Percentiles rank a stretch among this genome's conserved stretches.
Conservation (phyloP, 495 filamentous ascomycete species). For the Choiromyces venosus region DNA sequence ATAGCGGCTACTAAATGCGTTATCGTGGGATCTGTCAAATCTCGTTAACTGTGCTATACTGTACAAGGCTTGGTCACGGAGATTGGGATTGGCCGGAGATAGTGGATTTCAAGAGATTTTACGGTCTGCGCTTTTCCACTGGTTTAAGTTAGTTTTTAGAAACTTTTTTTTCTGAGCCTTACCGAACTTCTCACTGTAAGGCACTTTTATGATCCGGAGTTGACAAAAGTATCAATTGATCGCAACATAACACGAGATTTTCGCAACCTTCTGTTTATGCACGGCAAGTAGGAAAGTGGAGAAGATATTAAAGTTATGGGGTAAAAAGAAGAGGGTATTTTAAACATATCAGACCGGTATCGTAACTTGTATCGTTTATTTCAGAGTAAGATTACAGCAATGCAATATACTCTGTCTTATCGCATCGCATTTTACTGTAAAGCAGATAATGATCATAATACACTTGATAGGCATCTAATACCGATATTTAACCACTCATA, state of each 20-base stretch:
- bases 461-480: not conserved
- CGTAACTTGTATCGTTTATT: not conserved
- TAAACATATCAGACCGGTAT: not conserved
- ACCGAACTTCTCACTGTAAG: not conserved
- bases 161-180: not conserved
- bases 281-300: not conserved
- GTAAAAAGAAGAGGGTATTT: not conserved
- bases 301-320: not conserved
- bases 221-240: not conserved
- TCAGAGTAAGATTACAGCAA: not conserved
- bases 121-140: not conserved
- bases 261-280: not conserved
- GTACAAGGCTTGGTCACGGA: too few species aligned
- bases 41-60: too few species aligned
- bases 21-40: too few species aligned
- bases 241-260: not conserved
- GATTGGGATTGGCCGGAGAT: too few species aligned
- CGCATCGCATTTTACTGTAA: not conserved
- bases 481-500: not conserved
- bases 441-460: not conserved
- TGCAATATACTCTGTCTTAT: not conserved
- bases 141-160: not conserved
- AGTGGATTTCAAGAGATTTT: too few species aligned
- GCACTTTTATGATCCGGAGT: too few species aligned
- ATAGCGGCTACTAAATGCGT: too few species aligned